Conservation (phyloP, 805 yeast species). For the Candida boidinii region DNA sequence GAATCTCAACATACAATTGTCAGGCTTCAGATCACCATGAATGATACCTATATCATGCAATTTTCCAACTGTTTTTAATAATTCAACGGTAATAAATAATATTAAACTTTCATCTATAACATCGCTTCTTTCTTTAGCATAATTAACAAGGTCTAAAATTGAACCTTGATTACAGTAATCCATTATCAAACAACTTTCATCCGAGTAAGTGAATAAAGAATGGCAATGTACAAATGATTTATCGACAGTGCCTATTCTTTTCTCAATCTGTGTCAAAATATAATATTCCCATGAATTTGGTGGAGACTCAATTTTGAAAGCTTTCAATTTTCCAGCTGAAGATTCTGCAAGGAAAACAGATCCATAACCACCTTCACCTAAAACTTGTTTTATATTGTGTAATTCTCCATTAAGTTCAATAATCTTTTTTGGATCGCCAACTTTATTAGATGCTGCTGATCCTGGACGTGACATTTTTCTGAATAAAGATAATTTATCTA, state of each 20-base stretch:
- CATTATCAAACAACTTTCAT: slow-evolving; percentile 61
- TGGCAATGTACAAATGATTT: slow-evolving; percentile 32
- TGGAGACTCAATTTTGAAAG: slow-evolving; percentile 68
- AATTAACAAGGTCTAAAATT: slow-evolving; percentile 56
- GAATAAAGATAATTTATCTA: slow-evolving; percentile 10
- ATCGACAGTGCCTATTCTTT: slow-evolving; percentile 19
- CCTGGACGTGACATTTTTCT: slow-evolving; percentile 11
- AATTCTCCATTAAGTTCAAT: slow-evolving; percentile 35
- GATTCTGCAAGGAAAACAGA: slow-evolving; percentile 65
- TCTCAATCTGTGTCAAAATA: slow-evolving; percentile 50
- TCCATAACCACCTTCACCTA: slow-evolving; percentile 82
- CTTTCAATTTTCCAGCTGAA: slow-evolving; percentile 45
- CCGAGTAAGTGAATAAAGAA: slow-evolving; percentile 45
- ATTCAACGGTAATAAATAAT: slow-evolving; percentile 55
- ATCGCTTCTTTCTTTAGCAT: slow-evolving; percentile 24
- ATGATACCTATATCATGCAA: slow-evolving; percentile 62
- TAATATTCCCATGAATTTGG: slow-evolving; percentile 77
- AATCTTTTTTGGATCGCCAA: slow-evolving; percentile 29
- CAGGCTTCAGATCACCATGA: slow-evolving; percentile 84
- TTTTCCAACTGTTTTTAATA: slow-evolving; percentile 47
- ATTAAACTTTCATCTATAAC: slow-evolving; percentile 53
- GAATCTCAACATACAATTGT: slow-evolving; percentile 72
- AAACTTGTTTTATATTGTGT: slow-evolving; percentile 40
- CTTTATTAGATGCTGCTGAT: slow-evolving; percentile 10
- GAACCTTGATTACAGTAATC: slow-evolving; percentile 69